phyloP scores from a whole-genome alignment of 345 rosid species.

The Rubroshorea leprosula region DNA sequence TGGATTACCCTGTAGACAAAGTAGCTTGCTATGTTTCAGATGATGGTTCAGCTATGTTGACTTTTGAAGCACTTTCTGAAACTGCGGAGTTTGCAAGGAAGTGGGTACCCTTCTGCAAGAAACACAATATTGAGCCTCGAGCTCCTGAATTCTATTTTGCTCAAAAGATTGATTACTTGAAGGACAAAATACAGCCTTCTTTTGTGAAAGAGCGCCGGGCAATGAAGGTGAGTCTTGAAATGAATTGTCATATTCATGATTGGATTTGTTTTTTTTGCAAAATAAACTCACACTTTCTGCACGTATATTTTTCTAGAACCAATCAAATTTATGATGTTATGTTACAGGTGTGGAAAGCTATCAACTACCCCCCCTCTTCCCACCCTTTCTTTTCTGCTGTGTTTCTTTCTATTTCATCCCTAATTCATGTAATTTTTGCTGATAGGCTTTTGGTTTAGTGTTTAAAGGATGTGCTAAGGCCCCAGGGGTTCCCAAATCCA shows the following conservation, averaged over 20 bases:
- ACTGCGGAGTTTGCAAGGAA: constrained; percentile 98
- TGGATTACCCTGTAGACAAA: constrained; percentile 99
- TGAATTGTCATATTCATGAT: background rate
- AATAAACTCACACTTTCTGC: no score
- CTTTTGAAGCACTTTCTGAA: constrained; percentile 97
- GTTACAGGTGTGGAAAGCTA: no score
- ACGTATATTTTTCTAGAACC: no score
- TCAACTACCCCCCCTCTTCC: no score
- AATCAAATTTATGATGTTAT: no score
- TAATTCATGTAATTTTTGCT: no score
- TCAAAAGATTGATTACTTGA: constrained; percentile 95
- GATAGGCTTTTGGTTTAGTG: no score
- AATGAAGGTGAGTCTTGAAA: constrained; percentile 66
- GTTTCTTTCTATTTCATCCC: no score
- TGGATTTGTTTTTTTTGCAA: constrained; percentile 13
- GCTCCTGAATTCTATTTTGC: constrained; percentile 99
- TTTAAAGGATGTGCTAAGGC: no score
- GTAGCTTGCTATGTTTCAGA: constrained; percentile 98
- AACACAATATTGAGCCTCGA: constrained; percentile 93
- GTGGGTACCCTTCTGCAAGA: constrained; percentile 99
- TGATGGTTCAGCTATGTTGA: constrained; percentile 99
- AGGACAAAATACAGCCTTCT: constrained; percentile 97
- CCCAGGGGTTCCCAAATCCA: no score
- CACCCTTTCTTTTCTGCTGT: no score
- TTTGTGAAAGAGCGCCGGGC: constrained; percentile 97